phyloP scores from a whole-genome alignment of 177 flowering plant species.

The Vitis hybrid region DNA sequence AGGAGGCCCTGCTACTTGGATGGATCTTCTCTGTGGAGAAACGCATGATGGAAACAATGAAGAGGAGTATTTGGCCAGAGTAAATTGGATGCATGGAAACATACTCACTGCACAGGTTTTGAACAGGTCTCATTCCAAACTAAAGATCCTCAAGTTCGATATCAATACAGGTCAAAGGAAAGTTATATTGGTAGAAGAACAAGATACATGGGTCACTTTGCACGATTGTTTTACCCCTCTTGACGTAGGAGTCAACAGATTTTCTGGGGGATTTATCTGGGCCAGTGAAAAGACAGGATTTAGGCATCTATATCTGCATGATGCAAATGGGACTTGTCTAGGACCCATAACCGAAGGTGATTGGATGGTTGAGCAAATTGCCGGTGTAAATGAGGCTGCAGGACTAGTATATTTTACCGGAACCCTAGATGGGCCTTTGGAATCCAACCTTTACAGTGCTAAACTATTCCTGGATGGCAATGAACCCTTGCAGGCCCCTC shows the following conservation, averaged over 20 bases:
- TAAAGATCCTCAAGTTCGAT: slow-evolving; percentile 77
- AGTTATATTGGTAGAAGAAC: slow-evolving; percentile 62
- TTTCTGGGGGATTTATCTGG: slow-evolving; percentile 93
- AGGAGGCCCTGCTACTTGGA: slow-evolving; percentile 80
- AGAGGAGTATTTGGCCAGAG: slow-evolving; percentile 87
- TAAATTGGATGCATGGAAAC: slow-evolving; percentile 88
- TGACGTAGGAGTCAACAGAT: slow-evolving; percentile 50
- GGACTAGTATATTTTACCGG: slow-evolving; percentile 82
- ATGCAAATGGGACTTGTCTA: slow-evolving; percentile 60
- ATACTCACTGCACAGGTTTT: slow-evolving; percentile 76
- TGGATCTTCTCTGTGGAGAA: slow-evolving; percentile 84
- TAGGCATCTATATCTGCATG: slow-evolving; percentile 84
- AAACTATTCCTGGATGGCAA: slow-evolving; percentile 49
- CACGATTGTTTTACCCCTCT: slow-evolving; percentile 94
- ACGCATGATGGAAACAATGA: slow-evolving; percentile 30
- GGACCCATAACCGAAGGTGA: slow-evolving; percentile 91
- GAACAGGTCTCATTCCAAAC: slow-evolving; percentile 60
- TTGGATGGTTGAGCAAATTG: slow-evolving; percentile 94
- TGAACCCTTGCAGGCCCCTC: slow-evolving; percentile 42
- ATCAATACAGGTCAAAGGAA: slow-evolving; percentile 68
- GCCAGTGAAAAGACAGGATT: slow-evolving; percentile 92
- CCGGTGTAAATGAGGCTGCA: slow-evolving; percentile 81
- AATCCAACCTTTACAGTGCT: slow-evolving; percentile 65
- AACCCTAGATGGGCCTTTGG: slow-evolving; percentile 76
- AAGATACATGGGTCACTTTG: slow-evolving; percentile 72